Conservation (phyloP, 2,329 filamentous ascomycete genomes). For the Fusarium robinianum region DNA sequence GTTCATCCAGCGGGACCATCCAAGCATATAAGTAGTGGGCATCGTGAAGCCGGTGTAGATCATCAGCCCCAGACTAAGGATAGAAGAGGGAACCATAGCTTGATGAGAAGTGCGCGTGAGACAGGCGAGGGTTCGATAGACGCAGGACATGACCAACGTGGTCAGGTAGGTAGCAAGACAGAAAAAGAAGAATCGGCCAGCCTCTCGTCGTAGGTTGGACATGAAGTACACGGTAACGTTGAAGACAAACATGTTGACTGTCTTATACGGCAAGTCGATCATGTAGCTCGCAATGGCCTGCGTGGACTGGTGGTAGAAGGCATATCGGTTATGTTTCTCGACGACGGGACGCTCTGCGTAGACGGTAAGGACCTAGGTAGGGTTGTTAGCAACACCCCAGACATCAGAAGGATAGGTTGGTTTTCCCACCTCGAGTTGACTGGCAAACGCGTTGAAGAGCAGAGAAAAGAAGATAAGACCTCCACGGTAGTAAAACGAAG, state of each 20-base stretch:
- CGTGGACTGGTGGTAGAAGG: conserved; percentile 41
- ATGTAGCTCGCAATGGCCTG: conserved; percentile 38
- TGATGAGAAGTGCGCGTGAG: conserved; percentile 38
- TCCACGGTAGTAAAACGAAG: conserved; percentile 52
- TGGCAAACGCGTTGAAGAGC: conserved; percentile 54
- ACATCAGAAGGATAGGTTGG: fast-evolving
- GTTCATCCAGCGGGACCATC: conserved; percentile 61
- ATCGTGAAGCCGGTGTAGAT: conserved; percentile 49
- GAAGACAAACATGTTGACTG: conserved; percentile 34
- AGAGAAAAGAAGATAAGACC: conserved; percentile 57
- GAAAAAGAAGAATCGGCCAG: conserved; percentile 66
- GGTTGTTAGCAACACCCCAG: background rate
- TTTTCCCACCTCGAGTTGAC: conserved; percentile 39
- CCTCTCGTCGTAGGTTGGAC: conserved; percentile 62
- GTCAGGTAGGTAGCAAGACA: conserved; percentile 47
- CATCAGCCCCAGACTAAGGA: conserved; percentile 55
- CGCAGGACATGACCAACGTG: conserved; percentile 37
- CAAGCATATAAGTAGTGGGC: conserved; percentile 35
- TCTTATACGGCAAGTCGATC: conserved; percentile 35
- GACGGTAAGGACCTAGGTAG: conserved; percentile 33
- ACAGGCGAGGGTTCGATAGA: conserved; percentile 39
- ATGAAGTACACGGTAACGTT: conserved; percentile 63
- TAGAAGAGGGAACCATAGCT: conserved; percentile 56
- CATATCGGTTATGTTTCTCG: conserved; percentile 44
- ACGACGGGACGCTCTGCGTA: conserved; percentile 41